A percentile compares a stretch with the other conserved stretches of the same genome.
Conservation (phyloP, 1,139 yeast species). For the Candida sp. region DNA sequence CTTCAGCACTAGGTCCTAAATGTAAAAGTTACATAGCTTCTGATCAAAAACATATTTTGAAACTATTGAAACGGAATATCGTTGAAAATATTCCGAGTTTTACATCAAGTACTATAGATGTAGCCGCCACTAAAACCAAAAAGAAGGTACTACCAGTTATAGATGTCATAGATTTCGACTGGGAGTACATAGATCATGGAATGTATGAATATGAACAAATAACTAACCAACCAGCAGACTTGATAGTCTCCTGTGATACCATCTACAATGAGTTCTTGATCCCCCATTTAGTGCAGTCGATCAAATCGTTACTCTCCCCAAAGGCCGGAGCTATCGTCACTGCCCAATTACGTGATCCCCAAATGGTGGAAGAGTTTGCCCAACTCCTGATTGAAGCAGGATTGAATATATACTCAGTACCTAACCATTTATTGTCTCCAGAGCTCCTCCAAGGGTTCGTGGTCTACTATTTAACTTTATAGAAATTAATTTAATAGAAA, state of each 20-base stretch:
- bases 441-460: slow-evolving; percentile 39
- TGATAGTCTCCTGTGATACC: slow-evolving; percentile 66
- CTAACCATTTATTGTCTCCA: slow-evolving; percentile 21
- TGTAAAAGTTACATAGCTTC: slow-evolving; percentile 49
- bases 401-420: slow-evolving; percentile 23
- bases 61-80: slow-evolving; percentile 47
- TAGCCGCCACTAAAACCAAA: not conserved
- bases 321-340: slow-evolving; percentile 42
- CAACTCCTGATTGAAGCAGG: slow-evolving; percentile 14
- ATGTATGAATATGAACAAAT: slow-evolving; percentile 1
- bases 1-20: slow-evolving; percentile 38
- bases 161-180: slow-evolving; percentile 55
- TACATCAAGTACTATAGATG: no score
- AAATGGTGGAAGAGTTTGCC: slow-evolving; percentile 49
- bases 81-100: slow-evolving; percentile 14
- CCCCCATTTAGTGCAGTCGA: slow-evolving; percentile 45
- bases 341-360: slow-evolving; percentile 55
- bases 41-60: slow-evolving; percentile 59
- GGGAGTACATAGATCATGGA: slow-evolving; percentile 43
- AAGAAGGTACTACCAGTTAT: slow-evolving; percentile 13
- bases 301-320: slow-evolving; percentile 28
- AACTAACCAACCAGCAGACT: slow-evolving; percentile 24
- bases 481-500: not conserved
- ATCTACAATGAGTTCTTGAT: slow-evolving; percentile 65
- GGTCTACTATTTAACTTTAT: slow-evolving; percentile 30